Evolutionary conservation across 2,329 filamentous ascomycete species (phyloP).

Genomic region (Spiromastix sp.): DNA sequence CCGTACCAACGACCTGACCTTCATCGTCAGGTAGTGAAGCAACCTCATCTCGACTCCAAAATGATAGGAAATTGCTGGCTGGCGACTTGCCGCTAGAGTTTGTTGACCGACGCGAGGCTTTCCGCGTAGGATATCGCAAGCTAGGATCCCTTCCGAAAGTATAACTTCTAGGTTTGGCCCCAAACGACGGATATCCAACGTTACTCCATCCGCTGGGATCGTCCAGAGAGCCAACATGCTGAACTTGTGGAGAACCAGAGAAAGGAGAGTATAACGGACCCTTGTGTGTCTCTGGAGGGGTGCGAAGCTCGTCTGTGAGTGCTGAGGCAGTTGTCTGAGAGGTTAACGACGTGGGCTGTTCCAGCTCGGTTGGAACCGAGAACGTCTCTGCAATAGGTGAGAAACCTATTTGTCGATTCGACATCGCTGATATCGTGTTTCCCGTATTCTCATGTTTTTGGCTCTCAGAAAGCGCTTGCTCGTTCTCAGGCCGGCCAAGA

Average conservation of each 20-base stretch:
- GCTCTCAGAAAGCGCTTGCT: not conserved
- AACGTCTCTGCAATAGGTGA: constrained; percentile 7
- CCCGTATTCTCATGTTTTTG: not conserved
- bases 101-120: constrained; percentile 38
- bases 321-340: constrained; percentile 35
- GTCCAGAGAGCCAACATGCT: constrained; percentile 28
- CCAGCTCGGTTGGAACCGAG: constrained; percentile 18
- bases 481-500: not conserved
- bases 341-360: constrained; percentile 33
- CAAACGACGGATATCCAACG: constrained; percentile 15
- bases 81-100: constrained; percentile 45
- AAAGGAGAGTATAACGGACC: constrained; percentile 29
- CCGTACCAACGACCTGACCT: constrained; percentile 55
- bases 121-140: constrained; percentile 23
- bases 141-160: constrained; percentile 24
- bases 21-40: constrained; percentile 51
- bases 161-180: constrained; percentile 26
- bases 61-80: constrained; percentile 48
- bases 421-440: constrained; percentile 1
- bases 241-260: constrained; percentile 26
- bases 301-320: constrained; percentile 29
- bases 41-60: constrained; percentile 36
- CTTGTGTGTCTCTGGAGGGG: constrained; percentile 27
- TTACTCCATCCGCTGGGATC: constrained; percentile 32
- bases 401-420: not conserved